Evolutionary conservation across 352 stramenopile genomes (phyloP).

Genomic region (Phytopythium aichiense): DNA sequence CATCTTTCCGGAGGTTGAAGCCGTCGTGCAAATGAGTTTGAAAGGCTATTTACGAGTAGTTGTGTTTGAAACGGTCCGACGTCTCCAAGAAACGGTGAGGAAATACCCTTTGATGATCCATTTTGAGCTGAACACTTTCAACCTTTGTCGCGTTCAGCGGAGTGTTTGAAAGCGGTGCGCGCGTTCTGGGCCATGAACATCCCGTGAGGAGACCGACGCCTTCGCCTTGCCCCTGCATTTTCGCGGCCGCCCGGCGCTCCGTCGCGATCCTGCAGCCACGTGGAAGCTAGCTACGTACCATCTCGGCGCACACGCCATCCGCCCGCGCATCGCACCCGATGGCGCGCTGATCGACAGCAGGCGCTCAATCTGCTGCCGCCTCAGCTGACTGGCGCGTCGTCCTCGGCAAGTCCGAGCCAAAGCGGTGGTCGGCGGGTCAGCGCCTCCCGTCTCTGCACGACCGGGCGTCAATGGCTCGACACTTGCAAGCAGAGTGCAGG

Average conservation of each 20-base stretch:
- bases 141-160: not conserved
- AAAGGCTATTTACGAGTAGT: not conserved
- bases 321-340: not conserved
- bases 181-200: not conserved
- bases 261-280: not conserved
- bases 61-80: not conserved
- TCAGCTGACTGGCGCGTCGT: not conserved
- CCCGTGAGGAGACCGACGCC: not conserved
- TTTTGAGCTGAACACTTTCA: not conserved
- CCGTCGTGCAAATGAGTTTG: not conserved
- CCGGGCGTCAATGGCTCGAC: not conserved
- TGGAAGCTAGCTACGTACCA: conserved; percentile 2
- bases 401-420: not conserved
- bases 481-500: not conserved
- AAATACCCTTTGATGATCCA: not conserved
- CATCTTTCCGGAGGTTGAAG: not conserved
- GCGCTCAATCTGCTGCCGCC: not conserved
- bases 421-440: not conserved
- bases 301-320: conserved; percentile 3
- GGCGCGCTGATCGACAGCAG: not conserved
- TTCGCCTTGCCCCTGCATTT: not conserved
- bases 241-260: not conserved
- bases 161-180: not conserved
- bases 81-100: not conserved
- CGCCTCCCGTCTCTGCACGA: not conserved